Base-by-base conservation (phyloP, 306 rosid genomes). In the Vigna trinervia region DNA sequence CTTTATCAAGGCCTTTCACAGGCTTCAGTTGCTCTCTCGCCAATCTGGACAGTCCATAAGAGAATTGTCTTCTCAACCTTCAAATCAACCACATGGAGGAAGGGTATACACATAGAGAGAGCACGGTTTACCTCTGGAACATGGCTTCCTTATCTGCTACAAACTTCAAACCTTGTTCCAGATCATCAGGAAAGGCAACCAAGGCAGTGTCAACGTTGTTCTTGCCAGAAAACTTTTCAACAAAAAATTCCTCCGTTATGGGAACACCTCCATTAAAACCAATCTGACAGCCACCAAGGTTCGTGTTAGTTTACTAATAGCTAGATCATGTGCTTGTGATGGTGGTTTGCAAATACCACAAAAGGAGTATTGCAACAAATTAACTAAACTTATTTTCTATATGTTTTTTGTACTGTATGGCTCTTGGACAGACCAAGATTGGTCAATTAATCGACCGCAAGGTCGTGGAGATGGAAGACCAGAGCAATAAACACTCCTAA, bases 211-310 rank as follows among this genome's bases (percentile, higher is more conserved):
- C 97, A 85, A 86, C 86, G 50, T 85, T 90, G 81, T 94, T 93
- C 81, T 85, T 94, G 76, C 98, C 98, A 71, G 92, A 88, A 72
- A 90, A 65, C 62, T 76, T 84, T 60, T 89, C 69, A 67, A 88
- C 48, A 75, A 80, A 94, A 86, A 79, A 94, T 8, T 94, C 95
- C 78, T 90, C 97, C 39, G 89, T 84, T 70, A 95, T 90, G 5
- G 97, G 98, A 70, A 67, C 84, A 59, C 98, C 98, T 75, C 93
- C 97, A 76, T 92, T 89, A 79, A 89, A 95, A 68, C 98, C 98
- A 78, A 95, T 90, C 97, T 95, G 89, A 71, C 43, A 85, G 76
- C 47, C 72, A 67, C 38, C 70, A 53, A 43, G 45, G 47, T 45
- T 79, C 39, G 45, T 77, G 71, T 88, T 77, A 85, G 30, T 76